A percentile compares a stretch with the other conserved stretches of the same genome.
Conservation (phyloP, 495 filamentous ascomycete genomes). For the Trichoderma gamsii region DNA sequence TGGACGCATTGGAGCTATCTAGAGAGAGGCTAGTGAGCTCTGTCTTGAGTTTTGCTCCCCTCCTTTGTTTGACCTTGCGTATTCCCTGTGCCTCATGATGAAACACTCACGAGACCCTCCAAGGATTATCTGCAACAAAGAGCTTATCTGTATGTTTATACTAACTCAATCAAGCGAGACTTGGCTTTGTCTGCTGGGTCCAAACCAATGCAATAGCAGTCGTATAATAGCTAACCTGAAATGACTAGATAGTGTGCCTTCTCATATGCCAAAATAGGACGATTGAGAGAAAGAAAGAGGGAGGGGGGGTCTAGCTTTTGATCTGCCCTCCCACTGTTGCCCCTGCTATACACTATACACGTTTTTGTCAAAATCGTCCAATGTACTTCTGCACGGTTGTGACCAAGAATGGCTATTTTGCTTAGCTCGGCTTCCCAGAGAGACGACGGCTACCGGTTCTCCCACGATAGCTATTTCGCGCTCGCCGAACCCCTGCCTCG, state of each 20-base stretch:
- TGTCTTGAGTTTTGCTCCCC: neutral
- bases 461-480: neutral
- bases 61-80: neutral
- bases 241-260: neutral
- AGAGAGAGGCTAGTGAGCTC: neutral
- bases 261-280: neutral
- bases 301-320: neutral
- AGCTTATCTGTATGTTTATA: neutral
- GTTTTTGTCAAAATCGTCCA: neutral
- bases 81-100: conserved; percentile 8
- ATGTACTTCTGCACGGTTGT: neutral
- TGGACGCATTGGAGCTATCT: neutral
- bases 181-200: neutral
- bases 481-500: neutral
- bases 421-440: neutral
- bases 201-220: neutral
- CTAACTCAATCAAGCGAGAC: neutral
- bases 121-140: neutral
- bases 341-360: neutral
- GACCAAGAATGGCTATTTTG: neutral
- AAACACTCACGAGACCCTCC: conserved; percentile 2
- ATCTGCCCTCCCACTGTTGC: neutral
- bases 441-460: neutral
- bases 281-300: neutral
- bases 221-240: neutral